Evolutionary conservation across 108 stramenopile species (phyloP).

Genomic region (Asterionellopsis glacialis): DNA sequence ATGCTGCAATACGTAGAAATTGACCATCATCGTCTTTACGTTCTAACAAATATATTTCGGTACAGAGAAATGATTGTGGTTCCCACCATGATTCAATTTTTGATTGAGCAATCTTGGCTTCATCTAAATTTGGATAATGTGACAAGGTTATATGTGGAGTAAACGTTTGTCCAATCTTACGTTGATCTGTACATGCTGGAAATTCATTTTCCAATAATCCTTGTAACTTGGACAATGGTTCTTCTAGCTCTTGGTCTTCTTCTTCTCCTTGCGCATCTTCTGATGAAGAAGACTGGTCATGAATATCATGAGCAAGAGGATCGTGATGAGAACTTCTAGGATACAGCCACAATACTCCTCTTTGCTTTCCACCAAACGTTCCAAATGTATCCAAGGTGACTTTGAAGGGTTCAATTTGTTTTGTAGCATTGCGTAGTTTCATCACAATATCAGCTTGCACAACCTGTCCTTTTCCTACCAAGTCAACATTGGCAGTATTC

Average conservation of each 20-base stretch:
- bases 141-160: conserved; percentile 78
- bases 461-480: conserved; percentile 9
- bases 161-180: conserved; percentile 36
- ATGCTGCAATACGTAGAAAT: conserved; percentile 55
- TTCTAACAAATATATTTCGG: conserved; percentile 60
- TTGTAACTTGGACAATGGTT: conserved; percentile 25
- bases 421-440: conserved; percentile 27
- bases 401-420: conserved; percentile 44
- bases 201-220: conserved; percentile 43
- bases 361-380: conserved; percentile 61
- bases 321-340: conserved; percentile 26
- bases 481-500: conserved; percentile 2
- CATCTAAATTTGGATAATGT: conserved; percentile 48
- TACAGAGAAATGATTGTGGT: conserved; percentile 33
- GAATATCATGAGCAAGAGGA: neutral
- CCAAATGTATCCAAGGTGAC: conserved; percentile 55
- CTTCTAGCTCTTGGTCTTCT: conserved; percentile 10
- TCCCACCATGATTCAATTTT: conserved; percentile 26
- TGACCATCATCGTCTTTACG: conserved; percentile 71
- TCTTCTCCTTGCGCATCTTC: conserved; percentile 14
- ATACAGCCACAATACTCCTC: conserved; percentile 74
- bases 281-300: conserved; percentile 12
- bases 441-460: conserved; percentile 3
- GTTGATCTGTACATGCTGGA: conserved; percentile 56
- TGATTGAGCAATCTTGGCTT: conserved; percentile 47